A percentile compares a stretch with the other conserved stretches of the same genome.
phyloP scores from a whole-genome alignment of 78 protist genomes.

The Polysphondylium violaceum region DNA sequence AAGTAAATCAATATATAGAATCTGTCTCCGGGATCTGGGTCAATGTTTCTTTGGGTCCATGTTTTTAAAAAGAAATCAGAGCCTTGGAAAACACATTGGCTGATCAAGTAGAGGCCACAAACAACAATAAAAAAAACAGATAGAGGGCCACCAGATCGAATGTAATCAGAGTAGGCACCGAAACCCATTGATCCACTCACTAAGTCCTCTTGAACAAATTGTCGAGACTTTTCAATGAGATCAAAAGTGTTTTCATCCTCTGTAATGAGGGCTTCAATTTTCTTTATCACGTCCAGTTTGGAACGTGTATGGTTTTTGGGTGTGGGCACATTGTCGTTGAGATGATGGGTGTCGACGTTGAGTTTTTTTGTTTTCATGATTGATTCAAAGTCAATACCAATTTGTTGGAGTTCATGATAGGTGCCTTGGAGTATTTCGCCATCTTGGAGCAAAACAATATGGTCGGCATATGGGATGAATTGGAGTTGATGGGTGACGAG shows the following conservation, averaged over 20 bases:
- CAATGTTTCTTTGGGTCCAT: too few species aligned
- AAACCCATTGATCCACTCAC: conserved; percentile 13
- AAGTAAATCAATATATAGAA: conserved; percentile 17
- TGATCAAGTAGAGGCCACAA: not conserved
- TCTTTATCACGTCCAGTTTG: too few species aligned
- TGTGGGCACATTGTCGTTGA: too few species aligned
- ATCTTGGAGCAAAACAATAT: conserved; percentile 69
- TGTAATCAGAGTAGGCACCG: conserved; percentile 4
- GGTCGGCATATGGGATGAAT: conserved; percentile 85
- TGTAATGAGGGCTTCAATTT: conserved; percentile 1
- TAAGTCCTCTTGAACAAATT: conserved; percentile 46
- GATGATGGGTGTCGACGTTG: not conserved
- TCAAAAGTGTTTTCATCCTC: not conserved
- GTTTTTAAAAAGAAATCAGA: conserved; percentile 29
- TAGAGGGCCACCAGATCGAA: conserved; percentile 18
- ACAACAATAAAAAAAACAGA: not conserved
- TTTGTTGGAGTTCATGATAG: conserved; percentile 48
- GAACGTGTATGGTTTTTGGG: too few species aligned
- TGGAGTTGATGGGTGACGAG: conserved; percentile 89
- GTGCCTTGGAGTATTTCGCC: conserved; percentile 72
- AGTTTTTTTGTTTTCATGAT: conserved; percentile 59
- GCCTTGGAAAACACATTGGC: conserved; percentile 26
- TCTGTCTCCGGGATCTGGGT: not conserved
- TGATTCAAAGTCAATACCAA: conserved; percentile 76
- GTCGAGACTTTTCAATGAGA: conserved; percentile 15